These are phyloP conservation scores for Stachybotrys chlorohalonatus DNA, from an alignment of 2,329 filamentous ascomycete genomes.

Conservation along the genomic window DNA sequence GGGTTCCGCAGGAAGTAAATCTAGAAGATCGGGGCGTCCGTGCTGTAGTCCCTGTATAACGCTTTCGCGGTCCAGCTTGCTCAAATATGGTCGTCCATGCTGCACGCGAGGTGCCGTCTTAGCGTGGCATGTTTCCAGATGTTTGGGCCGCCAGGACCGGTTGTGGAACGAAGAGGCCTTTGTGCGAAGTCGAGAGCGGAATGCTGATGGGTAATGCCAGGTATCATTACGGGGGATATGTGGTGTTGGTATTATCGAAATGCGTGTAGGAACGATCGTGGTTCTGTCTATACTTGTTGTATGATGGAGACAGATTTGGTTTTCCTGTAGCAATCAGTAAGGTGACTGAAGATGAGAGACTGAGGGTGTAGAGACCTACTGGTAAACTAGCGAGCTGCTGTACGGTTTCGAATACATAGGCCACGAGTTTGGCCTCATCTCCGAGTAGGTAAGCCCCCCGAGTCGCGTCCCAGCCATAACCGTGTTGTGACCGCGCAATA, in stretches of 20 bases:
- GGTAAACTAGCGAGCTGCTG: constrained; percentile 8
- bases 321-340: neutral
- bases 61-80: neutral
- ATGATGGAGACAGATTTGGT: too few relatives aligned
- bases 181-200: too few relatives aligned
- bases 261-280: neutral
- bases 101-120: neutral
- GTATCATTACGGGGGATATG: too few relatives aligned
- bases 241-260: neutral
- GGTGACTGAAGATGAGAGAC: neutral
- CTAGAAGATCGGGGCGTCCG: neutral
- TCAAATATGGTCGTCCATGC: neutral
- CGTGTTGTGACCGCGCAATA: neutral
- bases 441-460: neutral
- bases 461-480: neutral
- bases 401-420: constrained; percentile 10
- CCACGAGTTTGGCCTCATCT: constrained; percentile 10
- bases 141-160: neutral
- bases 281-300: too few relatives aligned
- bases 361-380: constrained; percentile 6
- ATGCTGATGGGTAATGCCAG: too few relatives aligned
- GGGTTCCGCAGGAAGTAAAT: neutral
- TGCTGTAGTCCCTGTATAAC: neutral
- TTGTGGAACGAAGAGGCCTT: neutral
- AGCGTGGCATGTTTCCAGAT: neutral